Evolutionary conservation across 306 rosid species (phyloP), one percentile per base, ranked within the genome.

Genomic region (Alnus rubra): DNA sequence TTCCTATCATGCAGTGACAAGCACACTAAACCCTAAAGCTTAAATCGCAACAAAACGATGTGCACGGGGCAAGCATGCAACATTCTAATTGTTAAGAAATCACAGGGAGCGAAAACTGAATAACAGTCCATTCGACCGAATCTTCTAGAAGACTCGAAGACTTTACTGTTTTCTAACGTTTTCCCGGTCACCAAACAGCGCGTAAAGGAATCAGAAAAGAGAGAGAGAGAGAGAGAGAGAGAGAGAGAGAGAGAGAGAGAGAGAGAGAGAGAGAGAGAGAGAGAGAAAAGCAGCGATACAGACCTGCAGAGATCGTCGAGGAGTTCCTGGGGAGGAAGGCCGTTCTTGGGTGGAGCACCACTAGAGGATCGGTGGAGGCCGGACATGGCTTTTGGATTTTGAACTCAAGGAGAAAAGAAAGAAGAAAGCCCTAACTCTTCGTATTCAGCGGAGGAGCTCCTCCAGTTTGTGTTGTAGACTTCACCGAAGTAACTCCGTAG

Each of bases 231-330:
- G 28, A 23, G 28, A 23, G 28, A 23, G 28, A 23, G 28, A 78
- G 69, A 44, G 23, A 76, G 35, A 59, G 16, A 67, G 23, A 62
- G 37, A 39, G 28, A 51, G 23, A 76, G 35, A 59, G 16, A 67
- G 23, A 62, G 37, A 39, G 28, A 23, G 28, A 23, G 28, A 23
- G 28, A 23, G 28, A 78, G 69, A 44, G 23, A 76, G 35, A 59
- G 16, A 67, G 23, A 62, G 37, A 39, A 51, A 69, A 50, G 39
- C 3, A 63, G 42, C n/a, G 69, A 47, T 35, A 62, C 15, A 47
- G 23, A 87, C 98, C 98, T 94, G 92, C 98, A 94, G 78, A 94
- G 97, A 89, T 94, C 97, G 65, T 94, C 98, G 14, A 94, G 96
- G 76, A 94, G 98, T 79, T 94, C 98, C 63, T 88, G 89, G 39